These are phyloP conservation scores for Russula emetica DNA, from an alignment of 768 basidiomycete genomes.

Conservation along the genomic window DNA sequence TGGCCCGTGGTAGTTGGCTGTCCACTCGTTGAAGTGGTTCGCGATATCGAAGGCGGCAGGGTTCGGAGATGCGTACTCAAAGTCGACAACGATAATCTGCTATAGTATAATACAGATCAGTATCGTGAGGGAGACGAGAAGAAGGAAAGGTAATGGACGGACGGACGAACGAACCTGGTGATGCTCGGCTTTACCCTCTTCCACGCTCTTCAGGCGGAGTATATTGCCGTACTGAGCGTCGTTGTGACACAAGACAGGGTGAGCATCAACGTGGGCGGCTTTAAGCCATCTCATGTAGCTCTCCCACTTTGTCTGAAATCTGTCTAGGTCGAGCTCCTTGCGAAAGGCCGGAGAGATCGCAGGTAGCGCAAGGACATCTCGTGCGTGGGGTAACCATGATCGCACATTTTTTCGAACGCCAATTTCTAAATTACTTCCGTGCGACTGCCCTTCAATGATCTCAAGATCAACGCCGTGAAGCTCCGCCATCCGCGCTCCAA, in stretches of 20 bases:
- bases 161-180: slow-evolving; percentile 53
- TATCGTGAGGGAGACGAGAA: slow-evolving; percentile 15
- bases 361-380: slow-evolving; percentile 66
- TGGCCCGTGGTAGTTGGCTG: slow-evolving; percentile 76
- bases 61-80: slow-evolving; percentile 93
- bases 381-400: slow-evolving; percentile 67
- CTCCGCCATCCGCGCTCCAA: slow-evolving; percentile 94
- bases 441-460: slow-evolving; percentile 48
- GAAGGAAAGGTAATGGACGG: background rate
- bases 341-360: slow-evolving; percentile 44
- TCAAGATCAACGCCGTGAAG: slow-evolving; percentile 87
- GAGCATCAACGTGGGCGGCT: slow-evolving; percentile 52
- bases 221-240: slow-evolving; percentile 96
- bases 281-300: slow-evolving; percentile 68
- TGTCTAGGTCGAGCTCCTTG: slow-evolving; percentile 57
- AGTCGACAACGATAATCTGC: slow-evolving; percentile 93
- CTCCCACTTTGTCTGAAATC: slow-evolving; percentile 60
- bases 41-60: slow-evolving; percentile 94
- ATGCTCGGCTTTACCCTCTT: slow-evolving; percentile 62
- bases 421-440: slow-evolving; percentile 51
- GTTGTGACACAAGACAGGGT: slow-evolving; percentile 83
- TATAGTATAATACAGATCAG: slow-evolving; percentile 22
- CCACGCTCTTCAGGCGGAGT: slow-evolving; percentile 57
- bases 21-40: slow-evolving; percentile 98
- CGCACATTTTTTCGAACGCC: slow-evolving; percentile 62